Base-by-base conservation (phyloP, 176 grass and related monocot species). In the Phragmites australis region DNA sequence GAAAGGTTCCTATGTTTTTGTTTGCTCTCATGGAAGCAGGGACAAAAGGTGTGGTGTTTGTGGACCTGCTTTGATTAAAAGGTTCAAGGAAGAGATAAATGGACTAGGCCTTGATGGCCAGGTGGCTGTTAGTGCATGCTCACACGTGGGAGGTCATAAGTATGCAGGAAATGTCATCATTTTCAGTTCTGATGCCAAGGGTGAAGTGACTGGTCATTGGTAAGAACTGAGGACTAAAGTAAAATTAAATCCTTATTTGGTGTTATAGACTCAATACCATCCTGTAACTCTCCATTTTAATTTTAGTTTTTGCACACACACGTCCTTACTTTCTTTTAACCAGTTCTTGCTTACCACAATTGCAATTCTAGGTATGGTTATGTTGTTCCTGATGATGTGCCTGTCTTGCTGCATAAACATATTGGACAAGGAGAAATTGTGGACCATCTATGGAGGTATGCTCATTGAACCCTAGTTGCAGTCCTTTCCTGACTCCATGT, bases 91-190 rank as follows among this genome's bases (percentile, higher is more conserved):
- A 74, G 96, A 99, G 81, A 93, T 95, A 82, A 72, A 68, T 57
- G 67, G 34, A 26, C 78, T 71, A 31, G 86, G 90, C 53, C 90
- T 99, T 56, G 52, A 79, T 46, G 84, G 77, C 68, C 77, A 95
- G 70, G 88, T 99, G 65, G 63, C 82, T 84, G 84, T 95, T 74
- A 99, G 88, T 72, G 89, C 83, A 75, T 93, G 96, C 66, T 95
- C 96, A 61, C 96, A 99, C 2, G 83, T 99, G 79, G 96, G 96
- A 72, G 93, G 96, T 45, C 96, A 99, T 81, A 95, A 99, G 47
- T 99, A 99, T 81, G 96, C 96, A 76, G 96, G 93, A 86, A 99
- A 99, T 69, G 86, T 99, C 40, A 90, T 99, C 56, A 93, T 99
- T 85, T 99, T 93, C 75, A 90, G 84, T 53, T 72, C 83, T 49